phyloP scores from a whole-genome alignment of 2,329 filamentous ascomycete species.

The Calonectria pseudoreteaudii region DNA sequence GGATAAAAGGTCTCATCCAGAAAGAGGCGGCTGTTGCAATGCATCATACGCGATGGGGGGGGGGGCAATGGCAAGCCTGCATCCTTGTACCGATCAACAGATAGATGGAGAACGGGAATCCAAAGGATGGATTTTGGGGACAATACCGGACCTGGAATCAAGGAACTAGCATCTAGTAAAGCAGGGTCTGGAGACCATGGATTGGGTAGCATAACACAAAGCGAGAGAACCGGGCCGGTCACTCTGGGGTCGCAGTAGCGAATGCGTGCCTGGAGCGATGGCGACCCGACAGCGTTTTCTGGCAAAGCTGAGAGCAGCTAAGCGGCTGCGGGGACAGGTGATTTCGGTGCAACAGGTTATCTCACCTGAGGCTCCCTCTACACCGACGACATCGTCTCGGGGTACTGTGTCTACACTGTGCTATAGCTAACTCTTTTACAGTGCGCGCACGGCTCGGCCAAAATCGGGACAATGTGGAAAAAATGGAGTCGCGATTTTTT shows the following conservation, averaged over 20 bases:
- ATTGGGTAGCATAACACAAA: slow-evolving; percentile 14
- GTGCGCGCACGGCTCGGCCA: slow-evolving; percentile 38
- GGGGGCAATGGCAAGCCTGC: slow-evolving; percentile 19
- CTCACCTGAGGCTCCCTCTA: slow-evolving; percentile 39
- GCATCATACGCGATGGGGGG: slow-evolving; percentile 30
- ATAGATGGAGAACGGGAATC: slow-evolving; percentile 6
- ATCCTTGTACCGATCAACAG: background rate
- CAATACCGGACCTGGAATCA: slow-evolving; percentile 8
- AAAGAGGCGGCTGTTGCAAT: slow-evolving; percentile 38
- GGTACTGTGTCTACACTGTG: slow-evolving; percentile 29
- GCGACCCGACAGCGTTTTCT: slow-evolving; percentile 12
- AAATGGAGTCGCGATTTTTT: slow-evolving; percentile 25
- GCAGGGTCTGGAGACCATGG: slow-evolving; percentile 21
- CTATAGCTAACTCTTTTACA: background rate
- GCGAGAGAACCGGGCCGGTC: slow-evolving; percentile 27
- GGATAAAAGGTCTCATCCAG: slow-evolving; percentile 29
- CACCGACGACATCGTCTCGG: slow-evolving; percentile 27
- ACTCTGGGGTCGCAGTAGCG: slow-evolving; percentile 6
- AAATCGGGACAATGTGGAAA: slow-evolving; percentile 39
- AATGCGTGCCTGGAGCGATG: slow-evolving; percentile 25
- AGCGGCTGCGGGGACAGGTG: slow-evolving; percentile 32
- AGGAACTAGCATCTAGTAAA: slow-evolving; percentile 13
- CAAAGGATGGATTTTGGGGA: background rate
- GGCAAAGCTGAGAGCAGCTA: slow-evolving; percentile 5
- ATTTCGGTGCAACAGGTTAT: slow-evolving; percentile 38